A percentile compares a stretch with the other conserved stretches of the same genome.
Conservation (phyloP, 495 filamentous ascomycete species). For the Pyrenopolyporus hunteri region DNA sequence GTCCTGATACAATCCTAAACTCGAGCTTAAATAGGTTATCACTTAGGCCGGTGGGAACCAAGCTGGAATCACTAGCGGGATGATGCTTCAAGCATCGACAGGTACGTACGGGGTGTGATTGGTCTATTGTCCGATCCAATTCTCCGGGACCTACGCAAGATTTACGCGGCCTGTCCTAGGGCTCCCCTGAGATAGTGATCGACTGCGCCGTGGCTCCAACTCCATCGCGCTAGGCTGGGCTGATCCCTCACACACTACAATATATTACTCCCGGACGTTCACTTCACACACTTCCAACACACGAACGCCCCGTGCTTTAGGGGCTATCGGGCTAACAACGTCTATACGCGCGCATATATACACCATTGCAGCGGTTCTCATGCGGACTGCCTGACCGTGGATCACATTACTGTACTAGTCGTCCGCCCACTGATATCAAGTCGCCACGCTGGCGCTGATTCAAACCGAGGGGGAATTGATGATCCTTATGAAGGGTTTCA, state of each 20-base stretch:
- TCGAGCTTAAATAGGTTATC: constrained; percentile 4
- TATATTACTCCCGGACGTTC: not conserved
- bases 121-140: constrained; percentile 20
- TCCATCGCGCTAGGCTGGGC: constrained; percentile 1
- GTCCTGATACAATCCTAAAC: constrained; percentile 9
- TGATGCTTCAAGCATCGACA: constrained; percentile 11
- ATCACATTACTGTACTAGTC: not conserved
- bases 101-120: constrained; percentile 24
- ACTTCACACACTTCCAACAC: not conserved
- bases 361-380: constrained; percentile 2
- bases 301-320: not conserved
- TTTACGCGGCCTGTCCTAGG: constrained; percentile 24
- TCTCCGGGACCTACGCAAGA: constrained; percentile 31
- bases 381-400: not conserved
- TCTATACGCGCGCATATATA: not conserved
- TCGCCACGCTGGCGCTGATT: not conserved
- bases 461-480: not conserved
- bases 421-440: not conserved
- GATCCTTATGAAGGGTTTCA: not conserved
- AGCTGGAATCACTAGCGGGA: constrained; percentile 1
- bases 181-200: constrained; percentile 30
- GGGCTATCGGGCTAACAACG: not conserved
- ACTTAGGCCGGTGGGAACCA: constrained; percentile 11
- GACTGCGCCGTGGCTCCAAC: constrained; percentile 8
- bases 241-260: constrained; percentile 19